A percentile compares a stretch with the other conserved stretches of the same genome.
Conservation (phyloP, 345 rosid species). For the Salix suchowensis region DNA sequence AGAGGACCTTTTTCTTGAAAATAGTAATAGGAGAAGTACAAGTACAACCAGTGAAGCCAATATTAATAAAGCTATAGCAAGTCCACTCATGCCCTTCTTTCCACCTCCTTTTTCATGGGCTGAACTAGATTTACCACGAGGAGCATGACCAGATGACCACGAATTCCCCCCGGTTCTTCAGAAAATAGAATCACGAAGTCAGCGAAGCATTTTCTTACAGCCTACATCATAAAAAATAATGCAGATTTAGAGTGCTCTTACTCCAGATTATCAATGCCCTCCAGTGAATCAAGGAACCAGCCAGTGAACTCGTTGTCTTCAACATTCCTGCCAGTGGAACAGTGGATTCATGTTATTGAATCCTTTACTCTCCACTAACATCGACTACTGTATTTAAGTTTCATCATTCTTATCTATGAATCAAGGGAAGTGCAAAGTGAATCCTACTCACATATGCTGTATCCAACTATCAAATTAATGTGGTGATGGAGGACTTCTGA, state of each 20-base stretch:
- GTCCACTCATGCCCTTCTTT: slow-evolving; percentile 33
- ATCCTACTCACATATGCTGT: no score
- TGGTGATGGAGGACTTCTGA: no score
- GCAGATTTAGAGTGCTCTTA: slow-evolving; percentile 36
- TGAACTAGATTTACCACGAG: slow-evolving; percentile 41
- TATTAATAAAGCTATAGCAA: slow-evolving; percentile 37
- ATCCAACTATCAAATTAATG: no score
- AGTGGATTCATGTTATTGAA: background rate
- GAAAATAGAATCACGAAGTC: slow-evolving; percentile 8
- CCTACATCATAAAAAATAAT: background rate
- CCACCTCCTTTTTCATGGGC: background rate
- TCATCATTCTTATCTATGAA: no score
- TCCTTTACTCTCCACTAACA: background rate
- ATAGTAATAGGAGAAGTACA: slow-evolving; percentile 37
- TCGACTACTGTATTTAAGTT: background rate
- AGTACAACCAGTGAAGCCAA: slow-evolving; percentile 44
- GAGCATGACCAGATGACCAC: slow-evolving; percentile 68
- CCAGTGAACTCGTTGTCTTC: slow-evolving; percentile 78
- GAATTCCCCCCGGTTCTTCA: slow-evolving; percentile 79
- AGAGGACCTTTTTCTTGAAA: slow-evolving; percentile 36
- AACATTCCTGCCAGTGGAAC: slow-evolving; percentile 52
- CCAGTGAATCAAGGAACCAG: slow-evolving; percentile 76
- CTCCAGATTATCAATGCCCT: slow-evolving; percentile 55
- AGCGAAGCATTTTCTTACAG: slow-evolving; percentile 12
- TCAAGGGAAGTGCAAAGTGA: no score